Percentiles rank a stretch among this genome's conserved stretches.
Evolutionary conservation across 768 basidiomycete genomes (phyloP).

Genomic region (Antrodiella citrinella): DNA sequence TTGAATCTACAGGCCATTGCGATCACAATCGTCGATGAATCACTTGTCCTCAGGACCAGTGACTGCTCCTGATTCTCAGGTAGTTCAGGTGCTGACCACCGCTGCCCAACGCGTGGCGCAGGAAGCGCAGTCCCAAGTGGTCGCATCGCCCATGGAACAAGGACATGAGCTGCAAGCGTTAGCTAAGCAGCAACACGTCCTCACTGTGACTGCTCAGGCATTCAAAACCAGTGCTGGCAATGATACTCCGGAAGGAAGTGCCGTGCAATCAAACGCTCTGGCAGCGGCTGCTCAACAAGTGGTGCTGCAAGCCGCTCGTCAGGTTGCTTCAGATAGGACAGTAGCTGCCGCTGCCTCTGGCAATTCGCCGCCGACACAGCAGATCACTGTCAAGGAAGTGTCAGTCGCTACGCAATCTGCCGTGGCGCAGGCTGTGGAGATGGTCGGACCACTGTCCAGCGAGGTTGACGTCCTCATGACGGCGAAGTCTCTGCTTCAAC

Average conservation of each 20-base stretch:
- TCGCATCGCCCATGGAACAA: slow-evolving; percentile 39
- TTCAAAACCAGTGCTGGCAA: slow-evolving; percentile 47
- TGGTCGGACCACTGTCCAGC: slow-evolving; percentile 61
- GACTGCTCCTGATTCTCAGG: slow-evolving; percentile 52
- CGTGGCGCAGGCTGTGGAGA: slow-evolving; percentile 76
- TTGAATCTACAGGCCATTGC: slow-evolving; percentile 20
- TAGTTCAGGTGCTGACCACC: slow-evolving; percentile 68
- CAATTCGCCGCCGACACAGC: slow-evolving; percentile 26
- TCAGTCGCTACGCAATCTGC: slow-evolving; percentile 64
- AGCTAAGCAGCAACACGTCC: slow-evolving; percentile 74
- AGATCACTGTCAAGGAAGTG: slow-evolving; percentile 49
- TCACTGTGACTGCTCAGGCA: slow-evolving; percentile 64
- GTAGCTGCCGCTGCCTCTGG: slow-evolving; percentile 36
- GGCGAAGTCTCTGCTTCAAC: slow-evolving; percentile 45
- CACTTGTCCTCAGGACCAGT: slow-evolving; percentile 23
- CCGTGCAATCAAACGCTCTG: slow-evolving; percentile 43
- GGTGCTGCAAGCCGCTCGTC: slow-evolving; percentile 67
- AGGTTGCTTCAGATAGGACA: slow-evolving; percentile 45
- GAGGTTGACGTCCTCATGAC: slow-evolving; percentile 79
- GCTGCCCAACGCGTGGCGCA: slow-evolving; percentile 74
- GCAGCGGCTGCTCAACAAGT: slow-evolving; percentile 77
- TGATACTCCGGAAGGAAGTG: slow-evolving; percentile 28
- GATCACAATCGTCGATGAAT: slow-evolving; percentile 23
- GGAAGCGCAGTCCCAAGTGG: slow-evolving; percentile 61
- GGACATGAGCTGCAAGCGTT: slow-evolving; percentile 53